Evolutionary conservation across 805 yeast species (phyloP).

Genomic region (Candida lessepsii): DNA sequence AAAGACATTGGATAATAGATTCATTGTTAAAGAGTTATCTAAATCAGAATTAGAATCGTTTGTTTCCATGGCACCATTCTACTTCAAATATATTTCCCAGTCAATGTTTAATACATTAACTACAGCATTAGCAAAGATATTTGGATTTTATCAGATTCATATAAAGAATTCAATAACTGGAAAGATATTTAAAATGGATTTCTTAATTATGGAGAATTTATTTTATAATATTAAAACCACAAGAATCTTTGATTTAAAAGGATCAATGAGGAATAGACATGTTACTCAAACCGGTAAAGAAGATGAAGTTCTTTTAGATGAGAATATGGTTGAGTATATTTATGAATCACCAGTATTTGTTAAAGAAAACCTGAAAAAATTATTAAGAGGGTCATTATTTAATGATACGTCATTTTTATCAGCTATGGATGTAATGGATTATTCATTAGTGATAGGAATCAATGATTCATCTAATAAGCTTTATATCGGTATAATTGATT

Average conservation of each 20-base stretch:
- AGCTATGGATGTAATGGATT: slow-evolving; percentile 98
- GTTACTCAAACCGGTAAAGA: slow-evolving; percentile 95
- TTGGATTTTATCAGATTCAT: slow-evolving; percentile 93
- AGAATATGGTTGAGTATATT: slow-evolving; percentile 96
- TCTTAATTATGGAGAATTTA: slow-evolving; percentile 91
- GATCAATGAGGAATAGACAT: slow-evolving; percentile 96
- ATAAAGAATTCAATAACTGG: slow-evolving; percentile 73
- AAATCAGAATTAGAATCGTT: slow-evolving; percentile 90
- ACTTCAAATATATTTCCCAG: slow-evolving; percentile 93
- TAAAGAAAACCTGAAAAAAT: slow-evolving; percentile 83
- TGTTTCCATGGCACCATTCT: slow-evolving; percentile 92
- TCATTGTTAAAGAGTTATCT: slow-evolving; percentile 84
- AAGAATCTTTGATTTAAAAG: slow-evolving; percentile 91
- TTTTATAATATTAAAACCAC: slow-evolving; percentile 81
- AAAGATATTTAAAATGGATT: slow-evolving; percentile 79
- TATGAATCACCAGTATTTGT: slow-evolving; percentile 95
- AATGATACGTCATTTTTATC: slow-evolving; percentile 92
- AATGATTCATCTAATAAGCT: slow-evolving; percentile 62
- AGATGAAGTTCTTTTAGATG: slow-evolving; percentile 92
- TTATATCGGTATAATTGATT: slow-evolving; percentile 92
- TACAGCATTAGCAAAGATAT: slow-evolving; percentile 89
- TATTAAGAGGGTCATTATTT: slow-evolving; percentile 85
- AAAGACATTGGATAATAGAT: slow-evolving; percentile 87
- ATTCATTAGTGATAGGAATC: slow-evolving; percentile 90
- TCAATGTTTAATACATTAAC: slow-evolving; percentile 93